A percentile compares a stretch with the other conserved stretches of the same genome.
Conservation (phyloP, 208 protist genomes). For the Crithidia bombi region DNA sequence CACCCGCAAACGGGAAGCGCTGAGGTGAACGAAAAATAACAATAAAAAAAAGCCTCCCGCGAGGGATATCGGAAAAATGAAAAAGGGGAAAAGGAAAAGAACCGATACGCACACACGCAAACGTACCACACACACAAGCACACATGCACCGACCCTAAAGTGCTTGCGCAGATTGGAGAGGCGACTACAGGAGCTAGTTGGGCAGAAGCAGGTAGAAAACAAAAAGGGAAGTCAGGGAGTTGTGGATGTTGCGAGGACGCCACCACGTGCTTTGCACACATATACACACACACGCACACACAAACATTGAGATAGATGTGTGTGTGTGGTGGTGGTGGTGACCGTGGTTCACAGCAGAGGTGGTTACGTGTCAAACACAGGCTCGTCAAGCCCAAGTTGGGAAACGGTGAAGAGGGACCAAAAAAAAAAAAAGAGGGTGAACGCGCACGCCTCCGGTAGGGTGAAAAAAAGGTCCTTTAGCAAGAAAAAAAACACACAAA, state of each 20-base stretch:
- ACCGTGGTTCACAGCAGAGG: too few species aligned
- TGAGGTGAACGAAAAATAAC: too few species aligned
- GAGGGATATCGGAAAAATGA: too few species aligned
- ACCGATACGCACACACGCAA: too few species aligned
- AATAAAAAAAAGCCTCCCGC: constrained; percentile 11
- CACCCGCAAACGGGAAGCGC: background rate
- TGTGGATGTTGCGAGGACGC: too few species aligned
- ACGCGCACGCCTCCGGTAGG: too few species aligned
- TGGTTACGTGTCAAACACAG: background rate
- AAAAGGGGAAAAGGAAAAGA: background rate
- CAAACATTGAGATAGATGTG: constrained; percentile 5
- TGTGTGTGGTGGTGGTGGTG: too few species aligned
- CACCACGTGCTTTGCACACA: background rate
- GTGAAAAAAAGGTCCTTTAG: background rate
- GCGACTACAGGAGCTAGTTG: constrained; percentile 1
- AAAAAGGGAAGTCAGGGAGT: background rate
- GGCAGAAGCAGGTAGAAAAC: background rate
- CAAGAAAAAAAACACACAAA: background rate
- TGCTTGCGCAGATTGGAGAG: background rate
- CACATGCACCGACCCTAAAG: too few species aligned
- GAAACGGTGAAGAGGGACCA: background rate
- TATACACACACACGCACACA: too few species aligned
- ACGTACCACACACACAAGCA: background rate
- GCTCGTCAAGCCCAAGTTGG: constrained; percentile 12
- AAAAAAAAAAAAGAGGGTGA: constrained; percentile 3